Base-by-base conservation (phyloP, 306 rosid genomes). In the Spatholobus suberectus region DNA sequence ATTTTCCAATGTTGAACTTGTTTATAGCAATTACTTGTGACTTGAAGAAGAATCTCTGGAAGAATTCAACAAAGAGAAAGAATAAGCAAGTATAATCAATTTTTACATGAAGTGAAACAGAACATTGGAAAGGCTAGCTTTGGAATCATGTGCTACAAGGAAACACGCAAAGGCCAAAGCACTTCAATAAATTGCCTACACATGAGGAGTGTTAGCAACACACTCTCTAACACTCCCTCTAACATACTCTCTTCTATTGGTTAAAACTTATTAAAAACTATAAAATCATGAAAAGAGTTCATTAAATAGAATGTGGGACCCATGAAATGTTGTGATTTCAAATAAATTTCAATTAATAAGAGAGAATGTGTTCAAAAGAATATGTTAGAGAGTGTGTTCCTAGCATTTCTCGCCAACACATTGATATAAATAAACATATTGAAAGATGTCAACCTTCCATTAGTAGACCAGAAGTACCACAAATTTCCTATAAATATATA, bases 1-100 rank as follows among this genome's bases (percentile, higher is more conserved):
- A 92, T 80, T 87, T 90, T 7, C 52, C 81, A 46, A 93, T 73
- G 79, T 84, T 40, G 67, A 71, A 84, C 91, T 87, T 84, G 91
- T 87, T 91, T 78, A 89, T 87, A 43, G 94, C 97, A 55, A 96
- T 88, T 74, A 96, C 94, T 91, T 93, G 96, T 71, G 97, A 92
- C 88, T 96, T 96, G 77, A 92, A 93, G 88, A 96, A 92, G 89
- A 93, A 96, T 77, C 78, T 88, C 98, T 93, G 90, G 20, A 58
- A 86, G 29, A 82, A 77, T 73, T 77, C 49, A 80, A 23, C 74
- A 55, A 71, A 58, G 41, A 63, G 29, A 57, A 78, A 73, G 24
- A 76, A 41, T 73, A 21, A 68, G 52, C 52, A 79, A 57, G 35
- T 32, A 71, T 49, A 38, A 78, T 57, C 34, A 82, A 76, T 71